These are phyloP conservation scores for Cercospora sp. DNA, from an alignment of 2,329 filamentous ascomycete genomes.

Conservation along the genomic window DNA sequence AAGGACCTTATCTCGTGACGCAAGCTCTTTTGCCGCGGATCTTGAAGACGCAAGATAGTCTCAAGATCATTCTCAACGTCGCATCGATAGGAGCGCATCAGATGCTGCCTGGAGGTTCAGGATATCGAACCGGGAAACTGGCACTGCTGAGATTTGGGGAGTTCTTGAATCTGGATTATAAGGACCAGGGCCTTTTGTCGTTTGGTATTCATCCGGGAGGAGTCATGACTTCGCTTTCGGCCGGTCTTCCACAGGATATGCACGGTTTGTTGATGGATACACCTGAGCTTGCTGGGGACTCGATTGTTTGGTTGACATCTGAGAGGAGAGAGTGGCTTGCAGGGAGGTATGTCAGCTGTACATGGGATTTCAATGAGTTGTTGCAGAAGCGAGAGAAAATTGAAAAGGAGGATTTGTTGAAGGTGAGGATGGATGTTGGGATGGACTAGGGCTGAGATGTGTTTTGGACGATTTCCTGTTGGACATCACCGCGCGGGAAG, in stretches of 20 bases:
- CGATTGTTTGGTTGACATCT: conserved; percentile 37
- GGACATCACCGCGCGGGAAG: background rate
- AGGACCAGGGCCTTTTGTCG: conserved; percentile 45
- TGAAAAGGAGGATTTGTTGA: conserved; percentile 40
- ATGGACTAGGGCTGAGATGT: background rate
- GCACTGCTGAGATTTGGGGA: conserved; percentile 50
- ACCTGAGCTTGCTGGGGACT: conserved; percentile 36
- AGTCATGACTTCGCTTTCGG: conserved; percentile 47
- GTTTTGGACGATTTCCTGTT: background rate
- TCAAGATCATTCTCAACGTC: conserved; percentile 48
- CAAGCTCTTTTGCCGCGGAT: conserved; percentile 52
- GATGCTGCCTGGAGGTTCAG: conserved; percentile 35
- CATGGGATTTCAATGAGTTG: conserved; percentile 45
- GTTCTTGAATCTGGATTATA: conserved; percentile 48
- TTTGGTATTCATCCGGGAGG: conserved; percentile 50
- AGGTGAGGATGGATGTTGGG: conserved; percentile 33
- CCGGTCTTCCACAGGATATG: conserved; percentile 37
- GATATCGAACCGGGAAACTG: conserved; percentile 52
- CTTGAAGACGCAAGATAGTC: conserved; percentile 18
- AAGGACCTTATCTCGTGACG: conserved; percentile 42
- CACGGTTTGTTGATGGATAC: conserved; percentile 33
- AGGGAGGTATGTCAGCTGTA: conserved; percentile 41
- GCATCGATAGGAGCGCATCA: conserved; percentile 45
- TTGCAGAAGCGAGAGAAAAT: conserved; percentile 39
- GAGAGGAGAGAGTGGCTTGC: conserved; percentile 43